Percentiles rank a stretch among this genome's conserved stretches.
These are phyloP conservation scores for Alternaria alternata DNA, from an alignment of 2,329 filamentous ascomycete species.

Conservation along the genomic window DNA sequence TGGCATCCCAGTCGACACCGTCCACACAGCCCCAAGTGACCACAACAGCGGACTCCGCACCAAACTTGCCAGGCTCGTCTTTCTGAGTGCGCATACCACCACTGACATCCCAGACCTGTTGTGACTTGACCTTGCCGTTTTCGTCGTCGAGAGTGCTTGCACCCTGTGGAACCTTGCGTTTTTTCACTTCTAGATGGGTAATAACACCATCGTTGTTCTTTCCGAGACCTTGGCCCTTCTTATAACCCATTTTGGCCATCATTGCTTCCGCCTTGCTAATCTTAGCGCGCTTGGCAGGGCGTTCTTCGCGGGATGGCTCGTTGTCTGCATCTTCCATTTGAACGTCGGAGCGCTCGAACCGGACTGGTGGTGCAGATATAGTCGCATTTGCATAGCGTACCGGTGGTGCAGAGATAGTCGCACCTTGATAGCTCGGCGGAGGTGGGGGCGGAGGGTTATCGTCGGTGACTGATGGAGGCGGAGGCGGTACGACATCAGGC, in stretches of 20 bases:
- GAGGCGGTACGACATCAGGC: conserved; percentile 18
- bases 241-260: conserved; percentile 94
- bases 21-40: conserved; percentile 86
- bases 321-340: conserved; percentile 21
- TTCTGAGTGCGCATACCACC: conserved; percentile 67
- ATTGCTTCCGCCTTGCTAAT: conserved; percentile 73
- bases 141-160: conserved; percentile 36
- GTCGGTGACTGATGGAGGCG: conserved; percentile 22
- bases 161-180: conserved; percentile 29
- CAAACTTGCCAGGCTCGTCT: conserved; percentile 48
- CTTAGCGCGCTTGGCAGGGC: conserved; percentile 50
- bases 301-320: conserved; percentile 44
- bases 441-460: conserved; percentile 26
- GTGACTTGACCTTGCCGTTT: conserved; percentile 60
- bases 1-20: conserved; percentile 80
- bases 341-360: conserved; percentile 62
- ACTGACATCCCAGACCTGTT: conserved; percentile 73
- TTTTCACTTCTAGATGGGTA: conserved; percentile 76
- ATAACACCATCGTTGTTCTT: conserved; percentile 83
- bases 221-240: conserved; percentile 85
- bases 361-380: conserved; percentile 83
- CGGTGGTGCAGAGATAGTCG: conserved; percentile 78
- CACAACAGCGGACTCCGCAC: conserved; percentile 79
- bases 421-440: conserved; percentile 47
- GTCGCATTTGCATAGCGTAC: conserved; percentile 73